Base-by-base conservation (phyloP, 2,329 filamentous ascomycete genomes). In the Ophiostoma perfectum region DNA sequence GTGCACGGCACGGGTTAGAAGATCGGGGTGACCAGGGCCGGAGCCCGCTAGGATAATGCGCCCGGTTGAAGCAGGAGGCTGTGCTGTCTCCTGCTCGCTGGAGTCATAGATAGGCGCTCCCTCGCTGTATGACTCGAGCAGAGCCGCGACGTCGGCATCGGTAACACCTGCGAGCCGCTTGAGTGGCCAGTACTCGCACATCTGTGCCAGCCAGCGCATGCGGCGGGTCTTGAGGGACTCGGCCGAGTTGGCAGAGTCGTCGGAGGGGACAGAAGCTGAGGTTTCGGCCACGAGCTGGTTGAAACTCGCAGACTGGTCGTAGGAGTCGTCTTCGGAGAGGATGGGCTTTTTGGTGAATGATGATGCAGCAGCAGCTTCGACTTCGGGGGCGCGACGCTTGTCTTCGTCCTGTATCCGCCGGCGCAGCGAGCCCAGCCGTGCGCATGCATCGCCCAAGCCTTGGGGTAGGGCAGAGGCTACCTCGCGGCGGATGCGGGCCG, bases 171-270 rank as follows among this genome's bases (percentile, higher is more conserved):
- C 92, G 1, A 99, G 84, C 18, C 91, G 87, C 71, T 88, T 88
- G 39, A 99, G 83, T 1, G 95, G 93, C 95, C 95, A 99, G 79
- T 99, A 99, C 81, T 99, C 95, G 83, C 95, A 99, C 66, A 99
- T 92, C 77, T 99, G 95, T 27, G 90, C 87, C 1, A 99, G 82
- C 95, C 95, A 99, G 69, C 95, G 86, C 82, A 96, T 93, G 66
- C 95, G 86, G 70, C 94, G 84, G 36, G 86, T 93, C 76, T 92
- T 92, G 16, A 88, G 14, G 38, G n/a, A 27, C n/a, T 64, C 52
- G 44, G 64, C 68, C 1, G 44, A 55, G 49, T 27, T 18, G 49
- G 49, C 18, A 2, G 49, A 55, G 18, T 55, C 66, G 38, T 55
- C 86, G 3, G 85, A 80, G 74, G 95, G 92, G 62, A 88, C 87